phyloP scores from a whole-genome alignment of 768 basidiomycete species.

The Mycena metata region DNA sequence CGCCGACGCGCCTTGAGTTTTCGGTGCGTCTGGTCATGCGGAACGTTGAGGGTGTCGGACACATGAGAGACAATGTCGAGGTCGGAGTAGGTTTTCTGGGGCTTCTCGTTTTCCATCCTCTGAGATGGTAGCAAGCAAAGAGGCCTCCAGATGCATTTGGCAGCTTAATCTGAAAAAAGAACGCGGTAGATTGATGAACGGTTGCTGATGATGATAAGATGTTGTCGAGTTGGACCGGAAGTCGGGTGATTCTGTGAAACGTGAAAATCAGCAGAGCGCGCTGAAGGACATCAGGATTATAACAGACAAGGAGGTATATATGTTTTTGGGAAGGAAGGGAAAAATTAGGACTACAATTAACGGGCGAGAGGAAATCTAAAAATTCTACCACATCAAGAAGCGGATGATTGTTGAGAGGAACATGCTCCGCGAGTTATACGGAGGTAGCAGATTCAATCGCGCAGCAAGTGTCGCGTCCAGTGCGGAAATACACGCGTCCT shows the following conservation, averaged over 20 bases:
- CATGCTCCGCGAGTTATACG: too few relatives aligned
- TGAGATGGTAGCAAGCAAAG: constrained; percentile 11
- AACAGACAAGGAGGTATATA: too few relatives aligned
- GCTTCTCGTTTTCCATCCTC: constrained; percentile 27
- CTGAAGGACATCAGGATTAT: too few relatives aligned
- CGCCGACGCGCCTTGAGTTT: constrained; percentile 51
- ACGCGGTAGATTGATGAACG: background rate
- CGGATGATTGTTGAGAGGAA: background rate
- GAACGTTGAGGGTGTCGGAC: constrained; percentile 17
- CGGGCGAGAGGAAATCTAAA: too few relatives aligned
- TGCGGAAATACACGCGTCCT: background rate
- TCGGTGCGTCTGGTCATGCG: constrained; percentile 53
- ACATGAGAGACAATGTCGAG: constrained; percentile 29
- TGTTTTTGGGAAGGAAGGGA: too few relatives aligned
- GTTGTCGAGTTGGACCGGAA: background rate
- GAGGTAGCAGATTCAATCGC: too few relatives aligned
- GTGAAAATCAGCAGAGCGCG: too few relatives aligned
- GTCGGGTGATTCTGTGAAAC: too few relatives aligned
- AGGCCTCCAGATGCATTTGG: background rate
- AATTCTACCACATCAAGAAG: background rate
- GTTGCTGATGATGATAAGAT: too few relatives aligned
- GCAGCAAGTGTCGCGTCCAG: too few relatives aligned
- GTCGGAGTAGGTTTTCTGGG: constrained; percentile 11
- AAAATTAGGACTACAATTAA: too few relatives aligned
- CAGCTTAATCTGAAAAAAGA: constrained; percentile 4